These are phyloP conservation scores for Colletotrichum sp. DNA, from an alignment of 2,329 filamentous ascomycete genomes.

Conservation along the genomic window DNA sequence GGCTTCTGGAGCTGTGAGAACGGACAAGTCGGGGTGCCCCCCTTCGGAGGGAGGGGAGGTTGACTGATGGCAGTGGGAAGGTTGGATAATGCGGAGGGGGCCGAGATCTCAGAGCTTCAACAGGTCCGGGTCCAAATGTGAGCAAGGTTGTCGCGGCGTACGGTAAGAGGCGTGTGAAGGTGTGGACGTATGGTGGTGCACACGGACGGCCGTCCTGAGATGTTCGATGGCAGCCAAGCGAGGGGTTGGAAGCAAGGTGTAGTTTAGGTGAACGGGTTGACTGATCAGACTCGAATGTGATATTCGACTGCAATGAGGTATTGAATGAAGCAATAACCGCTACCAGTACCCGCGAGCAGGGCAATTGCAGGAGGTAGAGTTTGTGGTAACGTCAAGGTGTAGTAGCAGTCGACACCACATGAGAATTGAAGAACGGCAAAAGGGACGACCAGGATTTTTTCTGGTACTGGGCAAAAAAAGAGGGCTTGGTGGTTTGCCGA, in stretches of 20 bases:
- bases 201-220: slow-evolving; percentile 2
- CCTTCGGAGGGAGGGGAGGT: background rate
- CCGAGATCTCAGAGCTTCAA: slow-evolving; percentile 15
- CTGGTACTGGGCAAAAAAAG: background rate
- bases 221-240: slow-evolving; percentile 1
- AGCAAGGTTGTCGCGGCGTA: slow-evolving; percentile 7
- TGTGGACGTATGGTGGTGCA: background rate
- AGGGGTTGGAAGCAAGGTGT: background rate
- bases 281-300: background rate
- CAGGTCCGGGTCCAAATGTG: background rate
- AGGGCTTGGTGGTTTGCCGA: background rate
- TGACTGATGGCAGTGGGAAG: background rate
- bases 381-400: background rate
- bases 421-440: background rate
- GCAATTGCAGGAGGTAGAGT: background rate
- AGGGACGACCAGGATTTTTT: background rate
- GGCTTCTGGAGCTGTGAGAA: background rate
- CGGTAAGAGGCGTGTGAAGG: background rate
- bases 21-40: background rate
- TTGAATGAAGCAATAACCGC: background rate
- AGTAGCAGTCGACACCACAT: background rate
- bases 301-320: background rate
- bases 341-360: background rate
- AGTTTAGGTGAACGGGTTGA: background rate
- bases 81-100: slow-evolving; percentile 1